phyloP scores from a whole-genome alignment of 1,284 basidiomycete species.

The Microbotryomycetes sp. region DNA sequence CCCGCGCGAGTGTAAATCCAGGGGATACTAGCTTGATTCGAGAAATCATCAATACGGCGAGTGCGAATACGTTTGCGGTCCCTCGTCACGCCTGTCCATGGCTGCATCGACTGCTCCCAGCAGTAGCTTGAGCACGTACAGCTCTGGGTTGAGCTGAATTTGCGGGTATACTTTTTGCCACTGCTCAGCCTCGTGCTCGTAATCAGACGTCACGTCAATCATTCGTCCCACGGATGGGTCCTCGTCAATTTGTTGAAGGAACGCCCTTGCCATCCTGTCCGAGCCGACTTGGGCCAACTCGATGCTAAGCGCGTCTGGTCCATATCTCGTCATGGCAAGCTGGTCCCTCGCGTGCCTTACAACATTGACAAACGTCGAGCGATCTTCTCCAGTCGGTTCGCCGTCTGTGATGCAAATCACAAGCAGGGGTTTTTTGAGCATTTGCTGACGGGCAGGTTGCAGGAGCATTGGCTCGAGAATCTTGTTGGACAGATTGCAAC shows the following conservation, averaged over 20 bases:
- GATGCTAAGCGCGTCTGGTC: background rate
- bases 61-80: background rate
- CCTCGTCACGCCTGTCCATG: background rate
- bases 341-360: background rate
- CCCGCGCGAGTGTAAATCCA: no score
- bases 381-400: background rate
- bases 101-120: background rate
- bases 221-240: background rate
- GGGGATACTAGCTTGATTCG: background rate
- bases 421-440: background rate
- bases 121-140: background rate
- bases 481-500: background rate
- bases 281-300: background rate
- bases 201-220: slow-evolving; percentile 1
- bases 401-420: background rate
- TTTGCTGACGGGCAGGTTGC: background rate
- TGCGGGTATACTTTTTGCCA: background rate
- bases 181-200: background rate
- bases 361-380: background rate
- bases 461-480: background rate
- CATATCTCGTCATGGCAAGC: background rate
- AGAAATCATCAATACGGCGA: background rate
- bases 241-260: background rate
- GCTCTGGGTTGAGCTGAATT: background rate
- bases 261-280: background rate